Evolutionary conservation across 2,329 filamentous ascomycete genomes (phyloP).

Genomic region (Penicillium palitans): DNA sequence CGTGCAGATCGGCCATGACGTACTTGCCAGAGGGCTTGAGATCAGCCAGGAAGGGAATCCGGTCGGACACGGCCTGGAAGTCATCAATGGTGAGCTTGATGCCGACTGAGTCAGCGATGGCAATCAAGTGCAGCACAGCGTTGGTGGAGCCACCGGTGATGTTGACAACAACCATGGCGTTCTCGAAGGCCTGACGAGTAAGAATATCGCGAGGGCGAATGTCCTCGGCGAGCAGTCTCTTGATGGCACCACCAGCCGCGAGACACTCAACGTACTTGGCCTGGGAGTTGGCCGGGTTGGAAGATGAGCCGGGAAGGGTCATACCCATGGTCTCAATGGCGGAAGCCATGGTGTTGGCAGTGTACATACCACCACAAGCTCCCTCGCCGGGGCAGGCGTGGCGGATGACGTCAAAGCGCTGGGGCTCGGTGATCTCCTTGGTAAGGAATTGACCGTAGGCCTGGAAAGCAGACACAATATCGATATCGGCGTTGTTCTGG

Average conservation of each 20-base stretch:
- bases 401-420: slow-evolving; percentile 91
- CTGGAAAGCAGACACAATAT: slow-evolving; percentile 97
- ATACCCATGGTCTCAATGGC: slow-evolving; percentile 73
- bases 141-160: slow-evolving; percentile 84
- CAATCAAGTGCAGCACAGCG: slow-evolving; percentile 80
- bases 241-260: slow-evolving; percentile 70
- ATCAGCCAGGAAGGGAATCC: slow-evolving; percentile 76
- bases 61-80: slow-evolving; percentile 79
- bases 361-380: slow-evolving; percentile 85
- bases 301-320: slow-evolving; percentile 79
- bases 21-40: slow-evolving; percentile 74
- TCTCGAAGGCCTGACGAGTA: slow-evolving; percentile 77
- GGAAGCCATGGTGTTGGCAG: slow-evolving; percentile 74
- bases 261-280: slow-evolving; percentile 73
- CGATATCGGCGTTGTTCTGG: slow-evolving; percentile 73
- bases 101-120: slow-evolving; percentile 77
- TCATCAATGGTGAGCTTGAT: slow-evolving; percentile 82
- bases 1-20: slow-evolving; percentile 60
- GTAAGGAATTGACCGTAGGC: slow-evolving; percentile 93
- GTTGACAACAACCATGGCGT: slow-evolving; percentile 80
- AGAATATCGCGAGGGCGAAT: slow-evolving; percentile 77
- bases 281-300: slow-evolving; percentile 72
- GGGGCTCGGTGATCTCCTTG: slow-evolving; percentile 85
- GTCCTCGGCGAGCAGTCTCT: slow-evolving; percentile 71
- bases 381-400: slow-evolving; percentile 83